phyloP scores from a whole-genome alignment of 169 alveolate genomes.

The Plasmodium berghei region DNA sequence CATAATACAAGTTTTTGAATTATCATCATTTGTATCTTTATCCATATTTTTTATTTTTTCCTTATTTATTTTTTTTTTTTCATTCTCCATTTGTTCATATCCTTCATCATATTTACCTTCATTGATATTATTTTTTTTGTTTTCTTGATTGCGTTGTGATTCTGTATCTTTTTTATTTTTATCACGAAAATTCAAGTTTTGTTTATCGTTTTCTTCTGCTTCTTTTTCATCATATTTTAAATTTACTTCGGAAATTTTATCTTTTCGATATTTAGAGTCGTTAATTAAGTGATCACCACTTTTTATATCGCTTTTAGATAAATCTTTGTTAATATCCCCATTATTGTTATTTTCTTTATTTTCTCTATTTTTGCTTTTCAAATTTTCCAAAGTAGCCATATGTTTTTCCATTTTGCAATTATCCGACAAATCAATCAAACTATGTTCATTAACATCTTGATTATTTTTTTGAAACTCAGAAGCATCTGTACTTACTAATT shows the following conservation, averaged over 20 bases:
- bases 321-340: constrained; percentile 3
- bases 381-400: neutral
- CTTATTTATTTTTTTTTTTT: neutral
- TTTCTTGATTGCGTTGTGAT: neutral
- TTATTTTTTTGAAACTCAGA: neutral
- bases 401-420: neutral
- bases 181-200: neutral
- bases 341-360: neutral
- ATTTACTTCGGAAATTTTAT: constrained; percentile 25
- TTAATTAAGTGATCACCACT: constrained; percentile 6
- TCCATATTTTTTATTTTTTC: constrained; percentile 23
- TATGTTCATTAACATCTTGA: neutral
- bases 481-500: no score
- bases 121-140: neutral
- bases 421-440: neutral
- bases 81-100: neutral
- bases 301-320: neutral
- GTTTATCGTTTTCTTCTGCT: neutral
- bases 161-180: neutral
- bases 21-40: constrained; percentile 35
- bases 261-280: constrained; percentile 28
- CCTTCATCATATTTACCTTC: neutral
- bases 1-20: constrained; percentile 7
- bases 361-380: neutral
- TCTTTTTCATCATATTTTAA: constrained; percentile 35